Evolutionary conservation across 495 filamentous ascomycete species (phyloP).

Genomic region (Podospora tetraspora): DNA sequence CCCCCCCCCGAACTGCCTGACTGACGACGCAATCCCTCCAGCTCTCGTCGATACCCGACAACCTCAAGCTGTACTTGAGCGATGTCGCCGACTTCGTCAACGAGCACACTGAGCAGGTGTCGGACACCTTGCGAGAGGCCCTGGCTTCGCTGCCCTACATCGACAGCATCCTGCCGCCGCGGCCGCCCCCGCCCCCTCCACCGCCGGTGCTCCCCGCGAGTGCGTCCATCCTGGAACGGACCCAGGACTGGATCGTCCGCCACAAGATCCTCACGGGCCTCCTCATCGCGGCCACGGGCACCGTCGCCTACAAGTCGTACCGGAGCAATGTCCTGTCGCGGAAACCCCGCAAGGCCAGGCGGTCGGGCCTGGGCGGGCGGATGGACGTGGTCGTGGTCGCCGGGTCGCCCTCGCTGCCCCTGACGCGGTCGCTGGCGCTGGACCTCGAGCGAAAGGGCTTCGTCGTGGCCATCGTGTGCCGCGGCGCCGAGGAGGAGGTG

Average conservation of each 20-base stretch:
- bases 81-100: slow-evolving; percentile 73
- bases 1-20: not conserved
- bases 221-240: slow-evolving; percentile 30
- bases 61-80: slow-evolving; percentile 43
- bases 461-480: slow-evolving; percentile 84
- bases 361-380: slow-evolving; percentile 75
- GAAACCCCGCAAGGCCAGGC: slow-evolving; percentile 67
- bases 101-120: slow-evolving; percentile 64
- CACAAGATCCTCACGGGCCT: slow-evolving; percentile 67
- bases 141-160: slow-evolving; percentile 63
- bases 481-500: slow-evolving; percentile 73
- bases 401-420: slow-evolving; percentile 71
- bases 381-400: slow-evolving; percentile 88
- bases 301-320: slow-evolving; percentile 60
- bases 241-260: slow-evolving; percentile 57
- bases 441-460: slow-evolving; percentile 91
- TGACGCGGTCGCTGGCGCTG: slow-evolving; percentile 71
- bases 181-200: slow-evolving; percentile 44
- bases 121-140: slow-evolving; percentile 55
- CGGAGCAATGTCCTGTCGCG: slow-evolving; percentile 53
- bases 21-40: slow-evolving; percentile 23
- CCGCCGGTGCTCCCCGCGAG: slow-evolving; percentile 32
- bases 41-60: slow-evolving; percentile 68
- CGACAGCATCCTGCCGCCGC: slow-evolving; percentile 60
- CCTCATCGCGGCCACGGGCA: slow-evolving; percentile 62